Evolutionary conservation across 129 eudicot genomes (phyloP).

Genomic region (Daucus carota): DNA sequence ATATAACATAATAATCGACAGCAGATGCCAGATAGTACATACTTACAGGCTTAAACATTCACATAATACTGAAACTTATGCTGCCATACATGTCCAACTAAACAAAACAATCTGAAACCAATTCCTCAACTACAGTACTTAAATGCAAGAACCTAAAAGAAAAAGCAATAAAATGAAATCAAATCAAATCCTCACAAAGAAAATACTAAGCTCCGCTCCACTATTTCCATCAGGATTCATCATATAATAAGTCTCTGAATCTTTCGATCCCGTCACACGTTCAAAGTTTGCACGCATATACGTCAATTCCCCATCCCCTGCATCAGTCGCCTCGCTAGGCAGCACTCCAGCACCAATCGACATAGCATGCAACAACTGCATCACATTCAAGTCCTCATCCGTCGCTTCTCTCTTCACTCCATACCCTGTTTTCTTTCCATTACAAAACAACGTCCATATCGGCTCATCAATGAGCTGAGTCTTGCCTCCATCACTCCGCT

Average conservation of each 20-base stretch:
- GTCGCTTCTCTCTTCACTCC: slow-evolving; percentile 82
- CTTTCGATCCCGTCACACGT: slow-evolving; percentile 70
- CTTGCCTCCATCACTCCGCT: slow-evolving; percentile 29
- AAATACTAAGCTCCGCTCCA: slow-evolving; percentile 78
- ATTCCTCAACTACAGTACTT: neutral
- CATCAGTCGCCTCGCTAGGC: slow-evolving; percentile 33
- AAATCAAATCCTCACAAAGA: slow-evolving; percentile 55
- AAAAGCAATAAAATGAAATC: neutral
- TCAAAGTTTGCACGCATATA: slow-evolving; percentile 89
- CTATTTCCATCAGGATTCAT: slow-evolving; percentile 78
- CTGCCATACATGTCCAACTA: too few species aligned
- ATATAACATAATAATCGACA: neutral
- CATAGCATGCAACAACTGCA: slow-evolving; percentile 67
- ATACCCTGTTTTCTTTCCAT: slow-evolving; percentile 75
- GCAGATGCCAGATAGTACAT: neutral
- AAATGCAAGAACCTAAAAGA: neutral
- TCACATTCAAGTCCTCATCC: slow-evolving; percentile 63
- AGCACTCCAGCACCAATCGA: slow-evolving; percentile 95
- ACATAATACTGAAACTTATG: too few species aligned
- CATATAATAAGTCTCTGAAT: slow-evolving; percentile 91
- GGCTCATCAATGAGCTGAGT: slow-evolving; percentile 69
- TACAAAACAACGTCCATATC: slow-evolving; percentile 81
- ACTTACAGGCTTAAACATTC: too few species aligned
- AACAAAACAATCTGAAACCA: neutral
- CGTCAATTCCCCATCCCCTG: slow-evolving; percentile 65